Base-by-base conservation (phyloP, 257 asterid species). In the Pogostemon cablin region DNA sequence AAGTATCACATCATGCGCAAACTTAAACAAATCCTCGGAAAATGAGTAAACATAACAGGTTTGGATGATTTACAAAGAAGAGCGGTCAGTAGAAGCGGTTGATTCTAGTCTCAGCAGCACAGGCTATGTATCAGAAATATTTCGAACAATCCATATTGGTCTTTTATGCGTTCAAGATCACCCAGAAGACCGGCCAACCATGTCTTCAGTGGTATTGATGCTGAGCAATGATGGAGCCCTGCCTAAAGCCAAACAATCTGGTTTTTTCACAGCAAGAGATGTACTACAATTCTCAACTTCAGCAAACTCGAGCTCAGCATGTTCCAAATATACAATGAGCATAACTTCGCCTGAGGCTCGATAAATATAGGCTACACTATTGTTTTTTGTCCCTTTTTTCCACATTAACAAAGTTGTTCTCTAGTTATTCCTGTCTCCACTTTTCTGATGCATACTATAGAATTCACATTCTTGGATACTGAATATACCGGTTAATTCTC, bases 51-150 rank as follows among this genome's bases (percentile, higher is more conserved):
- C 25, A 35, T 12, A 46, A 59, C 74, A 81, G 82, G 81, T 80
- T 4, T 81, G 82, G 82, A 77, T 46, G 43, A 76, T 81, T 10
- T 9, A 67, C 61, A 71, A 5, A 62, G 82, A 81, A 74, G 82
- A 64, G 3, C 62, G 74, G 58, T 65, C 74, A 7, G 0, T 44
- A 52, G 83, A 78, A 67, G 35, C 75, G 35, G 56, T 75, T 2
- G 79, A 70, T 35, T n/a, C 74, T 59, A 34, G 12, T 37, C 25
- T 70, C 0, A 25, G 25, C 20, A 9, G 54, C 6, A 17, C 79
- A 0, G 2, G 35, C 52, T 0, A 71, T 53, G 3, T 34, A 49
- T 52, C 66, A 5, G 61, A 80, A 72, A 63, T 69, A 32, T 32
- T 56, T 2, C 60, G 79, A 65, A 64, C 74, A 17, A 76, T 80